Conservation (phyloP, 2,329 filamentous ascomycete genomes). For the Periconia sp. region DNA sequence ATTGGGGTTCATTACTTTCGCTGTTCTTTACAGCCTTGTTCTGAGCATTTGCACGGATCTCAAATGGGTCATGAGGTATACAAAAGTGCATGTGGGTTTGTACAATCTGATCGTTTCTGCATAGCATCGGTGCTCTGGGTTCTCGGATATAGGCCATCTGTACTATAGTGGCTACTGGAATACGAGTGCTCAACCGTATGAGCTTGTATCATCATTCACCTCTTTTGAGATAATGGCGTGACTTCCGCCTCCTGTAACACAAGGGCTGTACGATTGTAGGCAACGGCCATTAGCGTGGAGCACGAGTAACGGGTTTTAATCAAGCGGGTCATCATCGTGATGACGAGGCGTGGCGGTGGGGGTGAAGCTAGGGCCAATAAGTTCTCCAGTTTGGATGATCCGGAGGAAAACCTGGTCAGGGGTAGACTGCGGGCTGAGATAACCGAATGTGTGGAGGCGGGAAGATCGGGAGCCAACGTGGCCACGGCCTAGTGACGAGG, state of each 20-base stretch:
- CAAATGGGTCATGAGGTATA: slow-evolving; percentile 7
- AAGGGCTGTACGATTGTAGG: too few relatives aligned
- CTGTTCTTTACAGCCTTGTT: slow-evolving; percentile 1
- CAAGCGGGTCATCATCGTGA: background rate
- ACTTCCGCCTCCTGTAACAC: too few relatives aligned
- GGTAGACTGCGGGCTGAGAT: slow-evolving; percentile 25
- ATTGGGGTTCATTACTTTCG: slow-evolving; percentile 14
- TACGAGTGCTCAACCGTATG: slow-evolving; percentile 26
- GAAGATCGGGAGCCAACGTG: slow-evolving; percentile 23
- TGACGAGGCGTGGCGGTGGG: background rate
- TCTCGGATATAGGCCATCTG: slow-evolving; percentile 32
- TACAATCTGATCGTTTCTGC: slow-evolving; percentile 37
- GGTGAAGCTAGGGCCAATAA: slow-evolving; percentile 5
- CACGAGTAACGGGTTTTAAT: background rate
- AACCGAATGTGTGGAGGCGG: slow-evolving; percentile 28
- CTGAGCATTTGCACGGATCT: slow-evolving; percentile 27
- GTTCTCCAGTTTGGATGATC: slow-evolving; percentile 18
- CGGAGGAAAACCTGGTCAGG: slow-evolving; percentile 25
- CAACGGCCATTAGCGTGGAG: background rate
- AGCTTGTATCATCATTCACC: slow-evolving; percentile 21
- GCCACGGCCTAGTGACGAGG: slow-evolving; percentile 5
- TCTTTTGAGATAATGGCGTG: too few relatives aligned
- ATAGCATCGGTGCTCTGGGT: slow-evolving; percentile 43
- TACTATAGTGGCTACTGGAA: slow-evolving; percentile 30
- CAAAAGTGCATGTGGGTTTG: slow-evolving; percentile 21